These are phyloP conservation scores for Skeletonema grethae DNA, from an alignment of 108 stramenopile genomes.

Conservation along the genomic window DNA sequence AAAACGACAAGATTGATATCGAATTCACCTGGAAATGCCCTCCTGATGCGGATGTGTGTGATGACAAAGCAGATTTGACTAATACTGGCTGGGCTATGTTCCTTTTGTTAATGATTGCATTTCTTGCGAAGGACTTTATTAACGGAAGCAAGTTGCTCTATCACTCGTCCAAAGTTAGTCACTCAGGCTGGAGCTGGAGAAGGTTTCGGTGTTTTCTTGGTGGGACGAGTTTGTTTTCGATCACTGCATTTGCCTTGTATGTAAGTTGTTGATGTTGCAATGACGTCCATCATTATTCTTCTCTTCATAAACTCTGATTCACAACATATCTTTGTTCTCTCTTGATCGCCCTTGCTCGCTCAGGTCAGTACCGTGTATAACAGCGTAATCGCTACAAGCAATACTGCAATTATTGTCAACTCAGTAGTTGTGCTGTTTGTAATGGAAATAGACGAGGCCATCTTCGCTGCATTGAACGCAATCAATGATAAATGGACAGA, in stretches of 20 bases:
- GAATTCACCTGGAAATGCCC: conserved; percentile 7
- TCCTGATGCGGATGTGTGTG: neutral
- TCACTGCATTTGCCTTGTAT: neutral
- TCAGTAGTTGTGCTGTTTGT: neutral
- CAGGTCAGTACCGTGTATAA: neutral
- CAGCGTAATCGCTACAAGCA: neutral
- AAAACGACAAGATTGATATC: neutral
- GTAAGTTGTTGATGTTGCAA: neutral
- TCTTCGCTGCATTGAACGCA: neutral
- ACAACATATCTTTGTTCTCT: too few relatives aligned
- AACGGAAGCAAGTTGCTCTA: neutral
- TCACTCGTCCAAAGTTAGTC: neutral
- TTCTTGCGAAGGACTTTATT: neutral
- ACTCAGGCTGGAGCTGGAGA: too few relatives aligned
- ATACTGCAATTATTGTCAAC: neutral
- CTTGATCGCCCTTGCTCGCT: too few relatives aligned
- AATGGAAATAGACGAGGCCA: neutral
- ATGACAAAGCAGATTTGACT: neutral
- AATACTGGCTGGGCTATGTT: neutral
- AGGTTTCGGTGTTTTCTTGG: neutral
- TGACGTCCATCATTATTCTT: too few relatives aligned
- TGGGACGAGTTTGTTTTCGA: neutral
- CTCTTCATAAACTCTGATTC: too few relatives aligned
- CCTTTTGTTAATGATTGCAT: neutral
- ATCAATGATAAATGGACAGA: neutral